Evolutionary conservation across 495 filamentous ascomycete genomes (phyloP).

Genomic region (Zalerion maritima): DNA sequence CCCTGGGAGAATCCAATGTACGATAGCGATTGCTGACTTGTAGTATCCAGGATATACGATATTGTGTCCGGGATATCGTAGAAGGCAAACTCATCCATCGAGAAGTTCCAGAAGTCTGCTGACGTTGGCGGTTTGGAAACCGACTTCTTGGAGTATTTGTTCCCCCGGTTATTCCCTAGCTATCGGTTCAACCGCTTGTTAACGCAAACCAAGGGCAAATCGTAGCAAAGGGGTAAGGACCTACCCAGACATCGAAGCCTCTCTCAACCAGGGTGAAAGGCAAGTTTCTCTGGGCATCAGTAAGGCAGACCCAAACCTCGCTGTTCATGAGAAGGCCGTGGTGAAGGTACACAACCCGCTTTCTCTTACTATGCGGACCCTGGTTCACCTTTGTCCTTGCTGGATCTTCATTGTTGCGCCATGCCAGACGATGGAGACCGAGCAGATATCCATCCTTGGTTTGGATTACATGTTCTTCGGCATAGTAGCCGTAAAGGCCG

Average conservation of each 20-base stretch:
- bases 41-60: constrained; percentile 75
- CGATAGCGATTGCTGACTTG: constrained; percentile 67
- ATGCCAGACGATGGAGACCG: constrained; percentile 75
- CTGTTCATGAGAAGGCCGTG: constrained; percentile 97
- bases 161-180: constrained; percentile 92
- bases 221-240: constrained; percentile 9
- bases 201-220: not conserved
- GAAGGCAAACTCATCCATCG: constrained; percentile 95
- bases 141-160: constrained; percentile 97
- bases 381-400: constrained; percentile 55
- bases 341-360: constrained; percentile 87
- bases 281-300: constrained; percentile 69
- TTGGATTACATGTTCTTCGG: constrained; percentile 92
- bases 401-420: constrained; percentile 69
- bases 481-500: constrained; percentile 71
- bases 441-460: constrained; percentile 89
- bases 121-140: constrained; percentile 56
- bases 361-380: constrained; percentile 52
- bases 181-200: constrained; percentile 13
- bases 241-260: constrained; percentile 92
- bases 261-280: constrained; percentile 82
- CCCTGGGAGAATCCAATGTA: constrained; percentile 97
- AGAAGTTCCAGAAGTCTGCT: constrained; percentile 86
- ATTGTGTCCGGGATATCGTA: constrained; percentile 95
- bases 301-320: constrained; percentile 92